Evolutionary conservation across 1,139 yeast species (phyloP), one percentile per base, ranked within the genome.

Genomic region (Nakaseomyces bracarensis): DNA sequence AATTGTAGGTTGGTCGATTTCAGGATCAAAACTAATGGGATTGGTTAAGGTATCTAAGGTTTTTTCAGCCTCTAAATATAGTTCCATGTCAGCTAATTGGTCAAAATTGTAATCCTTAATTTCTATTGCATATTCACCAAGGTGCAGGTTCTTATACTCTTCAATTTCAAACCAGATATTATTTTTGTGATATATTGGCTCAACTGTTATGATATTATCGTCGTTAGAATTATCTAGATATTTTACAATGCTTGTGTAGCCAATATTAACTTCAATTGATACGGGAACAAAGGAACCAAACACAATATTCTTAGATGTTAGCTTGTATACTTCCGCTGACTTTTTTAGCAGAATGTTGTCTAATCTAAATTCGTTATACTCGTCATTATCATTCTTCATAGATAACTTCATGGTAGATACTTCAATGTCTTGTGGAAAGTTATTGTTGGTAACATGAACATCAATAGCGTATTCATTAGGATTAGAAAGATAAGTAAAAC

Each of bases 221-320:
- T 43, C 26, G 1, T 42, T 37, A 2, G 20, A 25, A 8, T 34
- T 36, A 4, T 47, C 42, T 30, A 53, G 57, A 28, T 53, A 52
- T 36, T 55, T 49, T 3, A 51, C 43, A 20, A 61, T 58, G 7
- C 46, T 47, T 1, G 61, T 57, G 14, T 44, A 49, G 2, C 55
- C 57, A n/a, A 57, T 45, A 8, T 38, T 44, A 18, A 57, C 40
- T 31, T 55, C 62, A 10, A 57, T 26, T 7, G 54, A 46, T 3
- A 48, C 39, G 0, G 55, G 43, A 7, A 43, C 48, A 41, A 56
- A 59, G n/a, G 43, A 37, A 3, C 60, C 62, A 46, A 45, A 60
- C 3, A 21, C 26, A 7, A 60, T 47, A 21, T 52, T 44, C n/a
- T 49, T 46, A 2, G 58, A 44, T 7, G 43, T 45, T 16, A 60